Evolutionary conservation across 768 basidiomycete species (phyloP), one percentile per base, ranked within the genome.

Genomic region (Hericium erinaceus): DNA sequence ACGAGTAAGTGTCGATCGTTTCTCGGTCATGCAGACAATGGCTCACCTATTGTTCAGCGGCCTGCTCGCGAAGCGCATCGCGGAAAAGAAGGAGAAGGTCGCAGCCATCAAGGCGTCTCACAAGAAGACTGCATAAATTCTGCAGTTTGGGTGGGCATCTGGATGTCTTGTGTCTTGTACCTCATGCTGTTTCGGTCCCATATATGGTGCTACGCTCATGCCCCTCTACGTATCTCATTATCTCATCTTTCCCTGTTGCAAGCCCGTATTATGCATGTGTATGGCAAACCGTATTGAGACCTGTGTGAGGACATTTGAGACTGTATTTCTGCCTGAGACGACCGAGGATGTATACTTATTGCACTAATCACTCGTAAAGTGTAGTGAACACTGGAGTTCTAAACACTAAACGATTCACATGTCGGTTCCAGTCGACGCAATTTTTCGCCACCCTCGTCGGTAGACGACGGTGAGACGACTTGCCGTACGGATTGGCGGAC

Each of bases 71-170:
- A 95, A 97, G 80, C 93, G 92, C 67, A 74, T 92, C 60, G 84
- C 90, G 59, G 94, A 97, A 80, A 91, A 87, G 82, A 95, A 95
- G 82, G 85, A 83, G 70, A 90, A 92, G 79, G 82, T 80, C 66
- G 89, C 92, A 39, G 90, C 91, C 48, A 77, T 86, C 82, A 91
- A 91, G 76, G 90, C 89, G 38, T 81, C 87, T 53, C 89, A 91
- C 80, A 80, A 82, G 73, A 82, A 83, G 56, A 57, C 64, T 41
- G 58, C 60, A 10, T 64, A 58, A 58, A 26, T 15, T 18, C 54
- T 16, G 11, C 22, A 46, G 54, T 41, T 54, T 56, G 50, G 16
- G 33, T 33, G 33, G 33, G 13, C 26, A 2, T 16, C 57, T 24
- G 33, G 39, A 16, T n/a, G 39, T 44, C 26, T 54, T 61, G 51